phyloP scores from a whole-genome alignment of 2,329 filamentous ascomycete genomes.

The Botrytis aclada region DNA sequence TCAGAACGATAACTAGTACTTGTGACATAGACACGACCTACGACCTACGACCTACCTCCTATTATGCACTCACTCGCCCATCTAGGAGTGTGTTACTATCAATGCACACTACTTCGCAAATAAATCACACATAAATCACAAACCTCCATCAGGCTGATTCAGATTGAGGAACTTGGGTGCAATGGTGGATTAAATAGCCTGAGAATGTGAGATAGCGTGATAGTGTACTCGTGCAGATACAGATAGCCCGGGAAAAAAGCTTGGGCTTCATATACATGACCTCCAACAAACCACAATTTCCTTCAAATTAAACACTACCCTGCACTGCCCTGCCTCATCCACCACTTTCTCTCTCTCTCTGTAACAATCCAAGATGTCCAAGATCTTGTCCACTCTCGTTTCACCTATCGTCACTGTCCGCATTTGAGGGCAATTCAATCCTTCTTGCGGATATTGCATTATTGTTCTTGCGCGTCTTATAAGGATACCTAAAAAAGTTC shows the following conservation, averaged over 20 bases:
- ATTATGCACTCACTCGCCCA: not conserved
- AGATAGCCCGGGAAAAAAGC: not conserved
- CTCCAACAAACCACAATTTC: not conserved
- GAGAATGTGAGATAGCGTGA: not conserved
- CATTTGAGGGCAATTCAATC: not conserved
- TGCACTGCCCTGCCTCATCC: not conserved
- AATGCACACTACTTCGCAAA: not conserved
- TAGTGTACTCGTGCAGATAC: too few species aligned
- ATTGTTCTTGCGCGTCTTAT: not conserved
- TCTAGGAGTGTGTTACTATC: not conserved
- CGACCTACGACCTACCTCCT: too few species aligned
- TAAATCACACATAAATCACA: not conserved
- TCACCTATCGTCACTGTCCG: not conserved
- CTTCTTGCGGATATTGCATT: not conserved
- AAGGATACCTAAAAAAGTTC: not conserved
- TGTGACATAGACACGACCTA: not conserved
- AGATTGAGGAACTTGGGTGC: not conserved
- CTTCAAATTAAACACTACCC: not conserved
- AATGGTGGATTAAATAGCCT: not conserved
- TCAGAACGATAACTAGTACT: too few species aligned
- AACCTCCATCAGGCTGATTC: not conserved
- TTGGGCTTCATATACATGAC: not conserved
- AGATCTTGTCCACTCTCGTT: not conserved
- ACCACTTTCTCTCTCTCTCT: not conserved
- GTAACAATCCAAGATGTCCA: conserved; percentile 1